Base-by-base conservation (phyloP, 2,329 filamentous ascomycete species). In the Byssochlamys sp. region DNA sequence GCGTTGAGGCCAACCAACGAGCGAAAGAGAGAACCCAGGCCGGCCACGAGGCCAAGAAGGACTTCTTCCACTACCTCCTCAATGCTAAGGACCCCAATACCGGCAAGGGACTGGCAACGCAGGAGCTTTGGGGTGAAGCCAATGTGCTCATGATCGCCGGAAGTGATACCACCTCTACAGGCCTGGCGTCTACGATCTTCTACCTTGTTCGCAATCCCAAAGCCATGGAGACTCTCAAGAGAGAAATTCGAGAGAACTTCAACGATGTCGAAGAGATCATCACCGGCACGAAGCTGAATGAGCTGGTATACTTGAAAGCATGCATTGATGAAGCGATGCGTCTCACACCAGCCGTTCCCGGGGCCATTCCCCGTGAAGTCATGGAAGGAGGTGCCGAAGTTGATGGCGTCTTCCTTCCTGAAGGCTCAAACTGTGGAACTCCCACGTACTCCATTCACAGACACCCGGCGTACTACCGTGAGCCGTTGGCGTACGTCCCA, bases 11-110 rank as follows among this genome's bases (percentile, higher is more conserved):
- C 48, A 80, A 80, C 12, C 83, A 88, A 65, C 81, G 86, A 26
- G 87, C 85, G 53, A 83, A 84, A 56, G 72, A 75, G 57, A 69
- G 71, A 25, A 62, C 71, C 60, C 75, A 86, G 27, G 85, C 85
- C 28, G 83, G 84, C 62, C 83, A 82, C 62, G 84, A 81, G 53
- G 84, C 84, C 64, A 85, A 86, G 33, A 84, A 85, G 57, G 87
- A 90, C 68, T 89, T 90, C 75, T 89, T 90, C 75, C 85, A 88
- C 72, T 85, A 89, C 69, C 79, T 90, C 10, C 80, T 90, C 59
- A 85, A 85, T 66, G 86, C 87, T 6, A 81, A 82, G 45, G 87
- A 90, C 62, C 85, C 86, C 11, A 85, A 89, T 67, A 88, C 86
- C 0, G 86, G 86, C 55, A 78, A 81, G 58, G 84, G 84, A 1